A percentile compares a stretch with the other conserved stretches of the same genome.
Evolutionary conservation across 148 eudicot genomes (phyloP).

Genomic region (Diospyros kaki): DNA sequence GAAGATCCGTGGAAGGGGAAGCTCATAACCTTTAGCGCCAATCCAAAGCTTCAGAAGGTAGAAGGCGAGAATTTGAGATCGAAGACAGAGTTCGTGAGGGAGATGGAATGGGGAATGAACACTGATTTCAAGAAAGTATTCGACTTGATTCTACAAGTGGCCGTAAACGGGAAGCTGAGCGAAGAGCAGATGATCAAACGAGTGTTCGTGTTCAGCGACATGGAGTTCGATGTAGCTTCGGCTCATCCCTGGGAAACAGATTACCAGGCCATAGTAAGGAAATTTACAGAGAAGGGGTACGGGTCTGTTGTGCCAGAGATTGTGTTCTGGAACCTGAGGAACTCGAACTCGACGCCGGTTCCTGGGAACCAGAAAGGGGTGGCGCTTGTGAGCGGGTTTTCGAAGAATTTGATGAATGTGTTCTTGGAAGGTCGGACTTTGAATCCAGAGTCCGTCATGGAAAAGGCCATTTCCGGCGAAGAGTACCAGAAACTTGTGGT

Average conservation of each 20-base stretch:
- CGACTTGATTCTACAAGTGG: neutral
- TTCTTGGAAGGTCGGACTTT: neutral
- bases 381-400: conserved; percentile 1
- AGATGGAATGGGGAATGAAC: neutral
- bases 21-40: neutral
- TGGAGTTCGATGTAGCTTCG: neutral
- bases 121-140: neutral
- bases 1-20: conserved; percentile 2
- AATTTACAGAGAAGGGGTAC: neutral
- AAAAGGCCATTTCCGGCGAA: neutral
- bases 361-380: conserved; percentile 2
- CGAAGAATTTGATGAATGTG: neutral
- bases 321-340: conserved; percentile 1
- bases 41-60: conserved; percentile 4
- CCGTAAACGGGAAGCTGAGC: neutral
- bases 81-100: neutral
- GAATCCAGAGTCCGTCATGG: neutral
- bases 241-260: neutral
- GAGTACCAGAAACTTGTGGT: neutral
- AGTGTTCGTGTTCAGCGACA: neutral
- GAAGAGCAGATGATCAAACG: neutral
- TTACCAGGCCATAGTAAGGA: conserved; percentile 2
- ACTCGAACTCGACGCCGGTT: neutral
- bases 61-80: neutral
- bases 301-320: neutral